Evolutionary conservation across 768 basidiomycete genomes (phyloP).

Genomic region (Fomitopsis pulvina): DNA sequence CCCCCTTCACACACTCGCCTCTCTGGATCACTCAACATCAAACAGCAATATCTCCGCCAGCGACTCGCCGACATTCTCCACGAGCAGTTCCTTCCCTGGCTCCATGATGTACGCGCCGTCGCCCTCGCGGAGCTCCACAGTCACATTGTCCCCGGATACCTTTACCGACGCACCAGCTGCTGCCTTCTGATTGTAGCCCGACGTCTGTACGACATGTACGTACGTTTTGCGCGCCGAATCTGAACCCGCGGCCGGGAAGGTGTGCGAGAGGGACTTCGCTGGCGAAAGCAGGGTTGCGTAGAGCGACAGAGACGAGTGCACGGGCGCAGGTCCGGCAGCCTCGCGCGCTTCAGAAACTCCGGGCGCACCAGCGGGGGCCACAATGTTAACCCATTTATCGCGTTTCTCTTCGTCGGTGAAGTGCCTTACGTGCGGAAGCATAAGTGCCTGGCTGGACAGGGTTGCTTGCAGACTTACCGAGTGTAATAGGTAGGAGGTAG

Average conservation of each 20-base stretch:
- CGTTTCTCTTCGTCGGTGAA: constrained; percentile 80
- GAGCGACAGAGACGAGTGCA: constrained; percentile 60
- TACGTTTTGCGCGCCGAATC: constrained; percentile 53
- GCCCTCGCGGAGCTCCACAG: constrained; percentile 68
- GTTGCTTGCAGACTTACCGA: constrained; percentile 31
- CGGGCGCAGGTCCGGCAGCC: constrained; percentile 74
- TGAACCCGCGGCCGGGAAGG: constrained; percentile 27
- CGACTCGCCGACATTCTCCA: constrained; percentile 60
- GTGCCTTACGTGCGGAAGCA: constrained; percentile 33
- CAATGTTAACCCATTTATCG: constrained; percentile 64
- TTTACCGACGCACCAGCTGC: constrained; percentile 54
- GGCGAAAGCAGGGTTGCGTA: constrained; percentile 71
- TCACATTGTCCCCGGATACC: constrained; percentile 35
- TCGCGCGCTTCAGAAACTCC: constrained; percentile 62
- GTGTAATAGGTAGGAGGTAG: constrained; percentile 83
- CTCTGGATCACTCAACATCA: constrained; percentile 36
- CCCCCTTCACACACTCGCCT: too few relatives aligned
- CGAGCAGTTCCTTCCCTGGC: constrained; percentile 34
- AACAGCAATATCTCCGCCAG: constrained; percentile 76
- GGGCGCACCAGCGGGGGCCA: constrained; percentile 60
- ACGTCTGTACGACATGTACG: constrained; percentile 80
- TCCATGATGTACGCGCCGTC: constrained; percentile 76
- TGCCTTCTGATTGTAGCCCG: constrained; percentile 63
- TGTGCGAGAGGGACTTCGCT: constrained; percentile 45
- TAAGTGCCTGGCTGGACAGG: neutral